Conservation (phyloP, 1,139 yeast species). For the Candida sp. region DNA sequence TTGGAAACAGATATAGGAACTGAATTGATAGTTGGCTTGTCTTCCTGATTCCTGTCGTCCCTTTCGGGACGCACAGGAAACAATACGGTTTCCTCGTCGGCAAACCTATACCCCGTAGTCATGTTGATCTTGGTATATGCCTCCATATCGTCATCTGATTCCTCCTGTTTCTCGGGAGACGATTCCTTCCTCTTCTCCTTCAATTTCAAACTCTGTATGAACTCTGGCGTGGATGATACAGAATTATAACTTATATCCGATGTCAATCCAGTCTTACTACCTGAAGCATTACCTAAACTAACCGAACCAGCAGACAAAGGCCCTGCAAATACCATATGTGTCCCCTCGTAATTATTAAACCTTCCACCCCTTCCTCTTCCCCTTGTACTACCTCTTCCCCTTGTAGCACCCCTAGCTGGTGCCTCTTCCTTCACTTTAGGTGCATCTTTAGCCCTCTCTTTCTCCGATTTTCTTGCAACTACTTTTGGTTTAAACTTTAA, state of each 20-base stretch:
- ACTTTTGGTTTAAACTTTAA: slow-evolving; percentile 78
- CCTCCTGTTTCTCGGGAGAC: slow-evolving; percentile 11
- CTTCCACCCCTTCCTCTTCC: slow-evolving; percentile 42
- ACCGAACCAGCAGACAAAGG: slow-evolving; percentile 70
- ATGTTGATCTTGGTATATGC: slow-evolving; percentile 53
- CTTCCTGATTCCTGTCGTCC: slow-evolving; percentile 13
- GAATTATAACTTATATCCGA: slow-evolving; percentile 23
- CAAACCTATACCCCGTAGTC: slow-evolving; percentile 55
- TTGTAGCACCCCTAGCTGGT: slow-evolving; percentile 16
- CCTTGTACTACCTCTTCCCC: slow-evolving; percentile 28
- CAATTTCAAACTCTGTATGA: slow-evolving; percentile 34
- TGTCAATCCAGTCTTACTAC: slow-evolving; percentile 25
- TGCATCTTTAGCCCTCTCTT: slow-evolving; percentile 77
- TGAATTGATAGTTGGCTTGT: slow-evolving; percentile 8
- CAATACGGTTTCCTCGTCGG: slow-evolving; percentile 41
- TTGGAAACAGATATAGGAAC: slow-evolving; percentile 7
- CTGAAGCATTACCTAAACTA: slow-evolving; percentile 32
- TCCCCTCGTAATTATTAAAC: slow-evolving; percentile 52
- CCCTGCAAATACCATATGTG: slow-evolving; percentile 69
- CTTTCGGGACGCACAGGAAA: slow-evolving; percentile 44
- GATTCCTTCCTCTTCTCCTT: slow-evolving; percentile 20
- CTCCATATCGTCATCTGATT: slow-evolving; percentile 31
- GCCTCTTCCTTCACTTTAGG: slow-evolving; percentile 47
- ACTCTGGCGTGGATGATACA: slow-evolving; percentile 34
- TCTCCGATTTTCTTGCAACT: slow-evolving; percentile 78